Base-by-base conservation (phyloP, 2,329 filamentous ascomycete genomes). In the Rhynchosporium agropyri region DNA sequence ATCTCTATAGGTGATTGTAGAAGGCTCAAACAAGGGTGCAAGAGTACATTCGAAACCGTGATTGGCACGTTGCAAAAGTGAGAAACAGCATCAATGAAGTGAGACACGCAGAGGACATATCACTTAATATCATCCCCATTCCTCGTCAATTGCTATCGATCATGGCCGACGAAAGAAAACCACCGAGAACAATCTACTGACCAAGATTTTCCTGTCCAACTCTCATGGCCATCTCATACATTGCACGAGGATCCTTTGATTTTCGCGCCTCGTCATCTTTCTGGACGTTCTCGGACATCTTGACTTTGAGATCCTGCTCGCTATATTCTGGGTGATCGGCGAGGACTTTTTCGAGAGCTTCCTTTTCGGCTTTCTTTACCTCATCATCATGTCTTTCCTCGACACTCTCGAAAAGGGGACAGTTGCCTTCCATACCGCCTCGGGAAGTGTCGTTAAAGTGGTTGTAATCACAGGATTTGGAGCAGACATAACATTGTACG, bases 401-500 rank as follows among this genome's bases (percentile, higher is more conserved):
- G 4, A 77, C 76, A 38, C 64, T 80, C 55, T 93, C 90, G 68
- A 89, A 90, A 0, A 93, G 77, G 0, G 87, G 85, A 65, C 90
- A 94, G 64, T 84, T 84, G 1, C 80, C 81, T 0, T 54, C 55
- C 62, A 78, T 81, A 0, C 82, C 81, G 12, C 81, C 82, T 53
- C 79, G 72, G 0, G 29, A 62, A 0, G 62, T 12, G 59, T 88
- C 82, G 63, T 88, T 79, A 70, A 96, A 96, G 74, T 96, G 92
- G 0, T 78, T 68, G 70, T 96, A 95, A 15, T 71, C 76, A 62
- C 81, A 84, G 1, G 84, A 83, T 69, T 88, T 80, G 28, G 86
- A 87, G 76, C 92, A 96, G 48, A 91, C 80, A 69, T 92, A 92
- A 72, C 87, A 89, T 67, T 86, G 84, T 0, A 82, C 70, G 50